Conservation (phyloP, 176 grass and related monocot species). For the Canna indica region DNA sequence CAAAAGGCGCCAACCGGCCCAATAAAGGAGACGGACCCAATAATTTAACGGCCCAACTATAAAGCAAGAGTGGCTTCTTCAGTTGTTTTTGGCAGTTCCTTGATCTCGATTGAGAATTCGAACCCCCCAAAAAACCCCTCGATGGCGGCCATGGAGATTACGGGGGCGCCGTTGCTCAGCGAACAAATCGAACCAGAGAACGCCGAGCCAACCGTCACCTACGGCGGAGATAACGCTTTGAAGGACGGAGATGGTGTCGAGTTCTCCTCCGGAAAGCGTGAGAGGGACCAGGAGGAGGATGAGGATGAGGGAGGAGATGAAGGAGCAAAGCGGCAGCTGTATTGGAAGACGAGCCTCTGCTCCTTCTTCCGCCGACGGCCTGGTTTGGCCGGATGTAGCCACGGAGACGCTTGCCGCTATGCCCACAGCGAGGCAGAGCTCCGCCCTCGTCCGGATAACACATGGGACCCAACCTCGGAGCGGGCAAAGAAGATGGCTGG, state of each 20-base stretch:
- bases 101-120: neutral
- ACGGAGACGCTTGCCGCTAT: constrained; percentile 67
- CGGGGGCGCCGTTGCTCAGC: neutral
- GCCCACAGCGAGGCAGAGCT: constrained; percentile 88
- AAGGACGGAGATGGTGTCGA: neutral
- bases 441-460: constrained; percentile 60
- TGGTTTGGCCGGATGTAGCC: constrained; percentile 47
- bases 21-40: too few relatives aligned
- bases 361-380: constrained; percentile 52
- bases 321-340: constrained; percentile 21
- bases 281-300: constrained; percentile 35
- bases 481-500: constrained; percentile 48
- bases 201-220: neutral
- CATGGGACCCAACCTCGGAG: constrained; percentile 76
- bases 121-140: neutral
- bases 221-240: neutral
- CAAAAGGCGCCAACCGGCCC: too few relatives aligned
- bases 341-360: constrained; percentile 92
- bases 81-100: neutral
- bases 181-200: neutral
- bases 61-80: too few relatives aligned
- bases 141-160: neutral
- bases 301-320: neutral
- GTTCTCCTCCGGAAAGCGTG: constrained; percentile 37
- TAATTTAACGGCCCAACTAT: too few relatives aligned